Evolutionary conservation across 2,329 filamentous ascomycete species (phyloP).

Genomic region (Cladosporium sp.): DNA sequence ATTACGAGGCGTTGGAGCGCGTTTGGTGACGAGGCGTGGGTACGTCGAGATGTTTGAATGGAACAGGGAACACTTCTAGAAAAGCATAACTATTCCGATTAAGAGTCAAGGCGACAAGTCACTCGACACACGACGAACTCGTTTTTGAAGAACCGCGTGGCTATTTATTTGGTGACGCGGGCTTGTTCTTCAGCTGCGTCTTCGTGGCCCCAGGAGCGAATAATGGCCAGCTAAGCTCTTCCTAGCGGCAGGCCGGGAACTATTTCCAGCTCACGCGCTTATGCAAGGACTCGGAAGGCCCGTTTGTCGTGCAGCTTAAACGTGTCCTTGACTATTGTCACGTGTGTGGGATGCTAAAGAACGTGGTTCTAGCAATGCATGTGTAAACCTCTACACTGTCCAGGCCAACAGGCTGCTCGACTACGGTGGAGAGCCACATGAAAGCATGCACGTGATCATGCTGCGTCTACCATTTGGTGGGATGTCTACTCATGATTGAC

Average conservation of each 20-base stretch:
- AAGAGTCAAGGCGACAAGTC: too few species aligned
- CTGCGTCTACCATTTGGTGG: too few species aligned
- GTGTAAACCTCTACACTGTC: too few species aligned
- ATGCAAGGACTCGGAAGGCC: slow-evolving; percentile 7
- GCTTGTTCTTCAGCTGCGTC: not conserved
- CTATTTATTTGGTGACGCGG: not conserved
- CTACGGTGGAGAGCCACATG: too few species aligned
- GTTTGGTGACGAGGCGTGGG: not conserved
- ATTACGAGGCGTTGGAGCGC: not conserved
- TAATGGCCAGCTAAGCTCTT: slow-evolving; percentile 9
- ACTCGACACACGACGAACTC: not conserved
- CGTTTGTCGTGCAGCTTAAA: not conserved
- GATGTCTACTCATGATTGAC: too few species aligned
- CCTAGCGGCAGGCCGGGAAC: not conserved
- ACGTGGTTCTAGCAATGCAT: too few species aligned
- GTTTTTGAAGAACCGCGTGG: not conserved
- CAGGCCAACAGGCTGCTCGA: too few species aligned
- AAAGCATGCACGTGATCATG: too few species aligned
- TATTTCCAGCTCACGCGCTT: slow-evolving; percentile 1
- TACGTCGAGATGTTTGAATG: not conserved
- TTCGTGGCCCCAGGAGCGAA: not conserved
- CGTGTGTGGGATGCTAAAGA: too few species aligned
- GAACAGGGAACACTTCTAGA: not conserved
- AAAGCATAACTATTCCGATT: too few species aligned
- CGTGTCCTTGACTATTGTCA: too few species aligned